Base-by-base conservation (phyloP, 2,329 filamentous ascomycete species). In the Hypoxylon sp. region DNA sequence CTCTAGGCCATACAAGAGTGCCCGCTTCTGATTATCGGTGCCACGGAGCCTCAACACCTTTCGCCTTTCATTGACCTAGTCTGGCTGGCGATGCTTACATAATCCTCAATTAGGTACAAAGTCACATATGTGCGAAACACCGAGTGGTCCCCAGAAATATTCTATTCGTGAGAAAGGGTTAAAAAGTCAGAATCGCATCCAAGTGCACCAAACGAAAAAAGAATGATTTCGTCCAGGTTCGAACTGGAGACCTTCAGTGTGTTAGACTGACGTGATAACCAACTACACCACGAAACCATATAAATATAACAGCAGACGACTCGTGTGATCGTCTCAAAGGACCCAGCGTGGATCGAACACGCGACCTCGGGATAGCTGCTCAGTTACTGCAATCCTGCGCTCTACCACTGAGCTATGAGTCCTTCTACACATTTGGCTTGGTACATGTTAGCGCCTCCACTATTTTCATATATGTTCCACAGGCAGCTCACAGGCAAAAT, bases 221-320 rank as follows among this genome's bases (percentile, higher is more conserved):
- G n/a, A 1, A 55, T 68, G 65, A 68, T 56, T 65, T 65, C 57
- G 54, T 56, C 73, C 74, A 74, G 75, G 74, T 71, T 76, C 74
- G 75, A 76, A 76, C 75, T 73, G 74, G 73, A 71, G 74, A 77
- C 75, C 75, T 77, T 77, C 75, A 77, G 75, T 77, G 75, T 77
- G 79, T 82, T 82, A 82, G 78, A 81, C 80, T 81, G 78, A 81
- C 77, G 80, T 81, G 80, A 82, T 82, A 81, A 81, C 79, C 80
- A 81, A 81, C 80, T 72, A 79, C 77, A 77, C 75, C 75, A 77
- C 57, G 56, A 64, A 64, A 58, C 65, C 65, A 11, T 8, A 41
- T n/a, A n/a, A n/a, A n/a, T n/a, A 27, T 6, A 27, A 27, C 3
- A 6, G 6, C 3, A 27, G 25, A 27, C 3, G 3, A 27, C 25